These are phyloP conservation scores for Neonectria punicea DNA, from an alignment of 2,329 filamentous ascomycete genomes.

Conservation along the genomic window DNA sequence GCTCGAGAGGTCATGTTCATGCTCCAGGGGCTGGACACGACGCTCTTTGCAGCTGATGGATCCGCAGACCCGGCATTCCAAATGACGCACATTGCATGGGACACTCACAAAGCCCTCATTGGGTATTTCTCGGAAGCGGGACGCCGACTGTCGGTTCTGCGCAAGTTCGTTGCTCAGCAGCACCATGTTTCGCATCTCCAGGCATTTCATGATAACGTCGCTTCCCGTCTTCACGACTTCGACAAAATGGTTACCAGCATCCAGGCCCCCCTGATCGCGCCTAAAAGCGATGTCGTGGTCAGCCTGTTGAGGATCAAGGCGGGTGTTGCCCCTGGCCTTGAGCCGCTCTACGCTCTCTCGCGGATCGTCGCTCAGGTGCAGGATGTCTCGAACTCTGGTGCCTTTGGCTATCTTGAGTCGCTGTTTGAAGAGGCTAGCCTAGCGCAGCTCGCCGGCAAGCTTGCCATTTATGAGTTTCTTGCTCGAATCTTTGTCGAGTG, in stretches of 20 bases:
- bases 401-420: slow-evolving; percentile 81
- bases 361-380: slow-evolving; percentile 69
- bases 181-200: slow-evolving; percentile 72
- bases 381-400: slow-evolving; percentile 57
- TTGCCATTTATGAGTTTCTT: slow-evolving; percentile 69
- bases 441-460: slow-evolving; percentile 76
- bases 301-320: slow-evolving; percentile 73
- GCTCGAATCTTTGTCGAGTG: slow-evolving; percentile 81
- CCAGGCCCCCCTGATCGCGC: slow-evolving; percentile 69
- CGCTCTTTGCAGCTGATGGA: slow-evolving; percentile 68
- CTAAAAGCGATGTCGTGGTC: slow-evolving; percentile 64
- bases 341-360: slow-evolving; percentile 69
- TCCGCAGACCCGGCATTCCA: slow-evolving; percentile 55
- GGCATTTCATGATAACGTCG: slow-evolving; percentile 74
- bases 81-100: slow-evolving; percentile 59
- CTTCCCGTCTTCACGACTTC: slow-evolving; percentile 65
- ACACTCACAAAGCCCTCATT: slow-evolving; percentile 61
- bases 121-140: slow-evolving; percentile 59
- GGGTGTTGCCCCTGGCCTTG: slow-evolving; percentile 64
- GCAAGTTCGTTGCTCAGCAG: slow-evolving; percentile 53
- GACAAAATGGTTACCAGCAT: slow-evolving; percentile 67
- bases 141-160: slow-evolving; percentile 57
- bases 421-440: slow-evolving; percentile 77
- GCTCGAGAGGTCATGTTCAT: slow-evolving; percentile 86
- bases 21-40: slow-evolving; percentile 81